Base-by-base conservation (phyloP, 768 basidiomycete genomes). In the Rhodotorula diobovata region DNA sequence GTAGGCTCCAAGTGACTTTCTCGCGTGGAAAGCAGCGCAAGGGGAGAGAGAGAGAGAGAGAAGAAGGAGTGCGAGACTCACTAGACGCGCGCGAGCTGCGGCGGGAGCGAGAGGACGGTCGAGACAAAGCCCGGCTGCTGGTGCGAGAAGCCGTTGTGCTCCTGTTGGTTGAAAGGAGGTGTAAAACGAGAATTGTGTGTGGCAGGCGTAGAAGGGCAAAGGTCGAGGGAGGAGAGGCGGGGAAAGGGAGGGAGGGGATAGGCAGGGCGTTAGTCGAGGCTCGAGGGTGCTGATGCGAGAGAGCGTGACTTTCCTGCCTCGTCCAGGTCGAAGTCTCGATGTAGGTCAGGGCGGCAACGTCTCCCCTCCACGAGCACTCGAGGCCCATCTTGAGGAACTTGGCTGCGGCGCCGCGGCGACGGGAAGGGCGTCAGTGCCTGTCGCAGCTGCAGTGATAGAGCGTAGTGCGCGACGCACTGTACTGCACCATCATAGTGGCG, bases 121-220 rank as follows among this genome's bases (percentile, higher is more conserved):
- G 90, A 88, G 75, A 95, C 92, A 79, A 95, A 90, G 4, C 87
- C 85, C 6, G 90, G 90, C 65, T 66, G 61, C 71, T 93, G 90
- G 77, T 93, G 91, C 25, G 90, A 90, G 81, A 90, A 94, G 21
- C 91, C 91, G 74, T 93, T 93, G 80, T 93, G 80, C 77, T 81
- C 80, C 56, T 57, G 56, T 9, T 37, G 35, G 39, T 41, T 41
- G 15, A 15, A 41, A 8, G 39, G 15, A 15, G 39, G 39, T 41
- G 39, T 8, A 41, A 15, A 41, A 15, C 8, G 39, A 41, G 39
- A 41, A 15, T n/a, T 9, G 39, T 9, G 39, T 9, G 39, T 15
- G 39, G 9, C 9, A 41, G 39, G 15, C 9, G 39, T 9, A 41
- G 39, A 41, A 15, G 15, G 39, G 39, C 9, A 41, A 41, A 41